Evolutionary conservation across 495 filamentous ascomycete genomes (phyloP).

Genomic region (Aspergillus kassunensis): DNA sequence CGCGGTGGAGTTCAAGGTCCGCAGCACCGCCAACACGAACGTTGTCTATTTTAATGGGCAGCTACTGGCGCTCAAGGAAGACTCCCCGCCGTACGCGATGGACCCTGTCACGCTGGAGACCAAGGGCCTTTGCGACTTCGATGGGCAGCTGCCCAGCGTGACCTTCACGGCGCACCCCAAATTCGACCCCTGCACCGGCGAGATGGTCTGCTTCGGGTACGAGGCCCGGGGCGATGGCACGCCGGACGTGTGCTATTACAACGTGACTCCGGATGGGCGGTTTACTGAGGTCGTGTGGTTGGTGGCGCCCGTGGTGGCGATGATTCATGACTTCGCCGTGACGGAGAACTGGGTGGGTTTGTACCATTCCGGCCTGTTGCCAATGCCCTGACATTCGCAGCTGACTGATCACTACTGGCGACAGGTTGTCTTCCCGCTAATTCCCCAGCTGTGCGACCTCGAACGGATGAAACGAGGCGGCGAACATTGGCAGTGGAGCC

Average conservation of each 20-base stretch:
- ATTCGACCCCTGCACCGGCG: slow-evolving; percentile 53
- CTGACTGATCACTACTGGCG: neutral
- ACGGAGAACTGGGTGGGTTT: slow-evolving; percentile 42
- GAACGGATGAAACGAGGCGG: slow-evolving; percentile 51
- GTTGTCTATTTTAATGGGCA: slow-evolving; percentile 49
- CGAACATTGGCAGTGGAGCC: slow-evolving; percentile 55
- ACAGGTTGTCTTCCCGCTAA: slow-evolving; percentile 47
- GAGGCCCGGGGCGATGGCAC: slow-evolving; percentile 32
- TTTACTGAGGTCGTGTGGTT: slow-evolving; percentile 46
- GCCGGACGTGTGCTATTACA: slow-evolving; percentile 48
- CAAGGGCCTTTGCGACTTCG: slow-evolving; percentile 50
- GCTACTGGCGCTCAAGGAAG: slow-evolving; percentile 53
- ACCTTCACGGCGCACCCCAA: slow-evolving; percentile 63
- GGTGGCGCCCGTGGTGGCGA: slow-evolving; percentile 47
- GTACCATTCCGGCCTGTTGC: too few species aligned
- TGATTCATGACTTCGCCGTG: slow-evolving; percentile 56
- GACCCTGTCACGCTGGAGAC: slow-evolving; percentile 54
- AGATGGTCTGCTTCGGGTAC: slow-evolving; percentile 47
- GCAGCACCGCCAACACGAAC: slow-evolving; percentile 54
- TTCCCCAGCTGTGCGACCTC: slow-evolving; percentile 35
- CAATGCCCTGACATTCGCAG: neutral
- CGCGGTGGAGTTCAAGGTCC: slow-evolving; percentile 43
- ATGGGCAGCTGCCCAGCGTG: slow-evolving; percentile 48
- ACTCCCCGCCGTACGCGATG: slow-evolving; percentile 52
- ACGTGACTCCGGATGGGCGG: slow-evolving; percentile 35